Percentiles rank a stretch among this genome's conserved stretches.
These are phyloP conservation scores for Punica granatum DNA, from an alignment of 345 rosid genomes.

Conservation along the genomic window DNA sequence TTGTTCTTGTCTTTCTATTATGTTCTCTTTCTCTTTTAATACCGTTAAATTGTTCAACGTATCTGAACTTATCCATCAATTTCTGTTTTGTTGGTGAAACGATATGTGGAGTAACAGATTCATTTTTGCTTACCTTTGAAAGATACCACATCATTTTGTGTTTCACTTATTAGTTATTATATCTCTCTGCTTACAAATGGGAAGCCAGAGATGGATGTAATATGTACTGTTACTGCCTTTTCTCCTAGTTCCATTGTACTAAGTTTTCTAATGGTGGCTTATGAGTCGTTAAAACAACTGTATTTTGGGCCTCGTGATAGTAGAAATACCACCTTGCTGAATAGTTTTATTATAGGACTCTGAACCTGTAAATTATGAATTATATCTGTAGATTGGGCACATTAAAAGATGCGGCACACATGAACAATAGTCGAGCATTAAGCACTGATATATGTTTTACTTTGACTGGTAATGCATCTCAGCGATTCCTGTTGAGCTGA, in stretches of 20 bases:
- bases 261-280: neutral
- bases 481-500: neutral
- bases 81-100: neutral
- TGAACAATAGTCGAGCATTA: neutral
- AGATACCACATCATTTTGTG: neutral
- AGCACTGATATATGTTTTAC: neutral
- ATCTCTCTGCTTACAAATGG: neutral
- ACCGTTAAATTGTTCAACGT: neutral
- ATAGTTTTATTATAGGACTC: neutral
- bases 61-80: neutral
- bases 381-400: neutral
- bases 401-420: neutral
- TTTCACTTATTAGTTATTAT: neutral
- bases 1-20: slow-evolving; percentile 31
- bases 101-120: neutral
- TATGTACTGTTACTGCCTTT: no score
- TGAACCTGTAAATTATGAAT: neutral
- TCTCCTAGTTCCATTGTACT: neutral
- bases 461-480: neutral
- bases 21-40: slow-evolving; percentile 10
- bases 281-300: neutral
- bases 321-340: neutral
- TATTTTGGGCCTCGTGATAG: neutral
- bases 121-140: neutral
- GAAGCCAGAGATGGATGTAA: neutral